Evolutionary conservation across 208 protist species (phyloP).

Genomic region (Entamoeba histolytica): DNA sequence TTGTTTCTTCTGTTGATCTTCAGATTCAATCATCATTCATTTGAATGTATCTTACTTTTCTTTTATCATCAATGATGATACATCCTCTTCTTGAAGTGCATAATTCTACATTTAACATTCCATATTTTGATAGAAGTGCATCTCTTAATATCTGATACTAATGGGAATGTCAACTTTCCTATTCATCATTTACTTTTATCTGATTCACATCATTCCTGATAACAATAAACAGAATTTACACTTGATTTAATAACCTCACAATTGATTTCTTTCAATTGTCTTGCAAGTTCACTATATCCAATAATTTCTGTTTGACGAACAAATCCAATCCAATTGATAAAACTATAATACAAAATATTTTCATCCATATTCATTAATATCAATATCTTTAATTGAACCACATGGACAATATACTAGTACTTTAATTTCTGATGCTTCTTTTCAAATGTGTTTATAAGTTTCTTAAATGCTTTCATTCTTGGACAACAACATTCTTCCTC

Average conservation of each 20-base stretch:
- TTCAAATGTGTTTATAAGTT: not conserved
- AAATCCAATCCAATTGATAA: constrained; percentile 22
- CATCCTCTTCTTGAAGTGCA: not conserved
- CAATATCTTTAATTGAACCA: not conserved
- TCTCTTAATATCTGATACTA: not conserved
- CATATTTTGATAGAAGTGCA: not conserved
- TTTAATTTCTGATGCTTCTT: not conserved
- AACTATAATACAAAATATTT: constrained; percentile 14
- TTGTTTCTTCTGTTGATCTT: too few species aligned
- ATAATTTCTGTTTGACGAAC: constrained; percentile 26
- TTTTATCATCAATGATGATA: not conserved
- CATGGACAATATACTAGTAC: not conserved
- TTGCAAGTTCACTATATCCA: not conserved
- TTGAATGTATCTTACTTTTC: not conserved
- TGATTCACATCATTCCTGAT: not conserved
- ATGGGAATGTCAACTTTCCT: not conserved
- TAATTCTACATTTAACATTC: not conserved
- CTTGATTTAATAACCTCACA: not conserved
- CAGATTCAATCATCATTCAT: not conserved
- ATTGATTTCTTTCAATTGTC: not conserved
- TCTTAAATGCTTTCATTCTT: not conserved
- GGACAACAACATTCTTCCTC: too few species aligned
- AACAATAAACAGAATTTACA: not conserved
- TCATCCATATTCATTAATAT: not conserved
- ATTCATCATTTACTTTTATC: not conserved